A percentile compares a stretch with the other conserved stretches of the same genome.
phyloP scores from a whole-genome alignment of 2,329 filamentous ascomycete species.

The Fusarium kyushuense region DNA sequence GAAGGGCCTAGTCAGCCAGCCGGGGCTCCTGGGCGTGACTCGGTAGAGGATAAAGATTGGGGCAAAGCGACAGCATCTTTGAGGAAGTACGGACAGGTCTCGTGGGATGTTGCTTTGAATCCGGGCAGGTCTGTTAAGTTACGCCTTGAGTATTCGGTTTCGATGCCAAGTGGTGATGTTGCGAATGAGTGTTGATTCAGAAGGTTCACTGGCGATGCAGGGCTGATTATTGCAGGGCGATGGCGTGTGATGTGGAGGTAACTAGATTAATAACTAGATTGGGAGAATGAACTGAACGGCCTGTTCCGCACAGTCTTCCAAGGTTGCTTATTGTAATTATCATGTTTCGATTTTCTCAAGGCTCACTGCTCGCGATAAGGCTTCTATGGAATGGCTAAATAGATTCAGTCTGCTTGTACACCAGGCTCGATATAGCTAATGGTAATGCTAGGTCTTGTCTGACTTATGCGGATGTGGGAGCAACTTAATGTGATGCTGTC shows the following conservation, averaged over 20 bases:
- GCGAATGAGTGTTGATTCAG: conserved; percentile 41
- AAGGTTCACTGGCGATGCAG: neutral
- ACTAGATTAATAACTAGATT: no score
- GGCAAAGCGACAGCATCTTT: conserved; percentile 66
- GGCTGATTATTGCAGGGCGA: neutral
- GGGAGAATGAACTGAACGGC: no score
- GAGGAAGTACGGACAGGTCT: conserved; percentile 68
- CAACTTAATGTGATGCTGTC: no score
- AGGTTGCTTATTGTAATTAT: neutral
- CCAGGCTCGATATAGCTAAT: no score
- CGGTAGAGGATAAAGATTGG: conserved; percentile 58
- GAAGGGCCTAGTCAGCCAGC: conserved; percentile 55
- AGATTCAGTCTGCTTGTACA: no score
- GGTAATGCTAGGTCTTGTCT: no score
- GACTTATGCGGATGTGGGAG: no score
- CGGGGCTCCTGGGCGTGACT: conserved; percentile 51
- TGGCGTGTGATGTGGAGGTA: no score
- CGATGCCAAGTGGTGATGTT: conserved; percentile 63
- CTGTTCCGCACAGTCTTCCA: no score
- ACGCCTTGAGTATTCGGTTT: conserved; percentile 71
- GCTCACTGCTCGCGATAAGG: neutral
- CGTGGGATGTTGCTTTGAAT: conserved; percentile 69
- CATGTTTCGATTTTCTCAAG: neutral
- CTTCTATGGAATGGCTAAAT: no score
- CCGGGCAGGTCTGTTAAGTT: conserved; percentile 69